Percentiles rank a stretch among this genome's conserved stretches.
phyloP scores from a whole-genome alignment of 345 rosid genomes.

The Eutrema yunnanense region DNA sequence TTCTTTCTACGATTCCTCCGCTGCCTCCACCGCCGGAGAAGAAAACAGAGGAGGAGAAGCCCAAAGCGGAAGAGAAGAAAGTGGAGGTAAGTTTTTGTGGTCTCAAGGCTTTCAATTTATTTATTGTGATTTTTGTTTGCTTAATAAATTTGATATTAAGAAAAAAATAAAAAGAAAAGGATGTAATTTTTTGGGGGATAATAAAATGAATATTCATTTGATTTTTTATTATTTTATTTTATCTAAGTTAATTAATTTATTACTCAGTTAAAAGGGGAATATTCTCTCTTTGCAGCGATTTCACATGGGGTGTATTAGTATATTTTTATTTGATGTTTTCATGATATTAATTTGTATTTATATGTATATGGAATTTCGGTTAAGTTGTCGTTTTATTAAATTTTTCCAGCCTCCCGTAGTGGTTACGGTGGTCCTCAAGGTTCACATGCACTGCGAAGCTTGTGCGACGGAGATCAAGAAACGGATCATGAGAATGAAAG shows the following conservation, averaged over 20 bases:
- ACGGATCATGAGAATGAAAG: constrained; percentile 87
- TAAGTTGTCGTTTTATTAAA: neutral
- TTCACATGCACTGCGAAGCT: constrained; percentile 95
- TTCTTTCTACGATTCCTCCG: constrained; percentile 83
- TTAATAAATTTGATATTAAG: neutral
- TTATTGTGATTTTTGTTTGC: neutral
- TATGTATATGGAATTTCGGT: neutral
- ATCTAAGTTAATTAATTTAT: neutral
- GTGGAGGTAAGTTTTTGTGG: constrained; percentile 47
- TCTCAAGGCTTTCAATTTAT: neutral
- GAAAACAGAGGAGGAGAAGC: constrained; percentile 51
- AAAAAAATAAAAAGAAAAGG: neutral
- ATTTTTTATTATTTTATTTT: neutral
- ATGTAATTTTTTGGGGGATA: neutral
- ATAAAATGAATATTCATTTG: neutral
- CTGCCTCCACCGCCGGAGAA: constrained; percentile 61
- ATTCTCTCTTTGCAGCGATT: constrained; percentile 24
- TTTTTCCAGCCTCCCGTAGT: constrained; percentile 52
- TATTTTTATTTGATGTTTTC: neutral
- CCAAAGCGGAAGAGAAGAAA: constrained; percentile 63
- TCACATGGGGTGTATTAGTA: constrained; percentile 29
- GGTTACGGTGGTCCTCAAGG: constrained; percentile 60
- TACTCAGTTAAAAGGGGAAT: constrained; percentile 9
- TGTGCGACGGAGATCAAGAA: constrained; percentile 85
- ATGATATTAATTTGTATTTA: neutral